Percentiles rank a stretch among this genome's conserved stretches.
Conservation (phyloP, 2,329 filamentous ascomycete genomes). For the Pseudogymnoascus sp. region DNA sequence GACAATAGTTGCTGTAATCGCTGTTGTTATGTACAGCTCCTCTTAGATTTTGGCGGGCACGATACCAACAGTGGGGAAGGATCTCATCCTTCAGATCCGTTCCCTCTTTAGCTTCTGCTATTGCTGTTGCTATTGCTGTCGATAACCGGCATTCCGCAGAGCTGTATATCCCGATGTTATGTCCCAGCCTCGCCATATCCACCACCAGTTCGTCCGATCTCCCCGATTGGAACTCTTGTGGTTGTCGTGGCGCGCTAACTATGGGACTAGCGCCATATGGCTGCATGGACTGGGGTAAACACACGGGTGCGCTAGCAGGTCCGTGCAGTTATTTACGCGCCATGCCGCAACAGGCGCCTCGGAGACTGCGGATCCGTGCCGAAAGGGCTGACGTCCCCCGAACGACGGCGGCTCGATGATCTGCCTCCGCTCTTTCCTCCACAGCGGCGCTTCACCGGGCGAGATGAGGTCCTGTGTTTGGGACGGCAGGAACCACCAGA, state of each 20-base stretch:
- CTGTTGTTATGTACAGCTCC: too few relatives aligned
- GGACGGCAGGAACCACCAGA: neutral
- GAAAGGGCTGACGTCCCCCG: neutral
- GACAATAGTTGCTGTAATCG: too few relatives aligned
- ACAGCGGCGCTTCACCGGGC: neutral
- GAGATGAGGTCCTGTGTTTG: neutral
- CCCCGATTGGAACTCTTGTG: neutral
- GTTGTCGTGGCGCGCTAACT: neutral
- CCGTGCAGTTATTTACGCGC: neutral
- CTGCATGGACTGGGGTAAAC: neutral
- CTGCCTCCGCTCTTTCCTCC: constrained; percentile 2
- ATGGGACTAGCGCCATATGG: neutral
- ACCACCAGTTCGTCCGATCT: neutral
- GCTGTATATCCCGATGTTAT: neutral
- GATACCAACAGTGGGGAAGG: neutral
- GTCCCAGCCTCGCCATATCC: neutral
- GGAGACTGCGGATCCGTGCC: constrained; percentile 6
- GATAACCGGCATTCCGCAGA: neutral
- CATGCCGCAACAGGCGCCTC: constrained; percentile 5
- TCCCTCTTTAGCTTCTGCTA: neutral
- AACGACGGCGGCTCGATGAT: neutral
- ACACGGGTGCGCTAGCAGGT: neutral
- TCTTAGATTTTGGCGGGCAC: too few relatives aligned
- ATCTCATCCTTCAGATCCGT: neutral
- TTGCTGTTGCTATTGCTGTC: neutral